Conservation (phyloP, 2,329 filamentous ascomycete genomes). For the Cordyceps cicadae region DNA sequence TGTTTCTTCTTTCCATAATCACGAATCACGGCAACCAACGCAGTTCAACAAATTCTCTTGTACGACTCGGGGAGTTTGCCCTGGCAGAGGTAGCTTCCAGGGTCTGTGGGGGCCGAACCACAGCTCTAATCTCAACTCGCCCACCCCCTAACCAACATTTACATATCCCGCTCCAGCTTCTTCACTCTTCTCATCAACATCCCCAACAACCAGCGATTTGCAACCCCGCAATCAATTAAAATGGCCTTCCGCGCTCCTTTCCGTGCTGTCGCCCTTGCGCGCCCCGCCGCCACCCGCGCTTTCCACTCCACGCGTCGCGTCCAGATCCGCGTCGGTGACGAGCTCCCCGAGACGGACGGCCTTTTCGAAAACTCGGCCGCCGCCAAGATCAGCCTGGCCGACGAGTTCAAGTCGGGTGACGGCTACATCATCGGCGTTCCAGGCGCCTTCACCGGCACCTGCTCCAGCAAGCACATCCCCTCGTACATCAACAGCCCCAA, state of each 20-base stretch:
- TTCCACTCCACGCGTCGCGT: constrained; percentile 59
- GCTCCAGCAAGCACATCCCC: constrained; percentile 64
- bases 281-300: constrained; percentile 23
- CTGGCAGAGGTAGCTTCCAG: no score
- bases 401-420: constrained; percentile 62
- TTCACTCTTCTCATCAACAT: no score
- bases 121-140: no score
- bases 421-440: constrained; percentile 81
- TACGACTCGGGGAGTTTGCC: no score
- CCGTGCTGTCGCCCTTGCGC: constrained; percentile 25
- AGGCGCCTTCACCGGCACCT: constrained; percentile 59
- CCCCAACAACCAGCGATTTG: no score
- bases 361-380: constrained; percentile 80
- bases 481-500: constrained; percentile 75
- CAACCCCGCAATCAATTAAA: not conserved
- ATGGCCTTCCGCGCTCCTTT: constrained; percentile 32
- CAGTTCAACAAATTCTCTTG: no score
- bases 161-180: no score
- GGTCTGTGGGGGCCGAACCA: no score
- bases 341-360: constrained; percentile 66
- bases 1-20: no score
- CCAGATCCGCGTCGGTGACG: constrained; percentile 69
- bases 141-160: no score
- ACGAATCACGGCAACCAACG: no score
- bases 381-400: constrained; percentile 80